Evolutionary conservation across 495 filamentous ascomycete genomes (phyloP).

Genomic region (Aspergillus coremiiformis): DNA sequence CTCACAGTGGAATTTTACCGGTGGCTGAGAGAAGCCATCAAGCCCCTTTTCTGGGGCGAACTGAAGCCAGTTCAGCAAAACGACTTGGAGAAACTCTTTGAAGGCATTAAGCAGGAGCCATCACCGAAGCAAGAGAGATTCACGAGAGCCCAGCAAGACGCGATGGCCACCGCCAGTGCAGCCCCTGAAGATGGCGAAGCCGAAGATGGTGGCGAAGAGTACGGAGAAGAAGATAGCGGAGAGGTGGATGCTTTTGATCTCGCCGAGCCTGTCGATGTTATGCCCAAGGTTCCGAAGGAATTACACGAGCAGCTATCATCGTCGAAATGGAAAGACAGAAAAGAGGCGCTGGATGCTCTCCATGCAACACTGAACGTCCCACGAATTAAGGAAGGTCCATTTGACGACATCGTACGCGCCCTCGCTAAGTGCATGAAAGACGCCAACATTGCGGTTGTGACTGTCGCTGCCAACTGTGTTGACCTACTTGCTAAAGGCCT

Average conservation of each 20-base stretch:
- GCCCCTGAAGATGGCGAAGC: constrained; percentile 47
- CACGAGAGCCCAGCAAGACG: constrained; percentile 83
- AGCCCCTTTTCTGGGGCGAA: constrained; percentile 94
- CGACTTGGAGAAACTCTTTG: constrained; percentile 91
- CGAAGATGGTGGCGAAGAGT: constrained; percentile 49
- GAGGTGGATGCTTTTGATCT: constrained; percentile 83
- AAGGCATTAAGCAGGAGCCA: constrained; percentile 81
- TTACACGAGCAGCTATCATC: constrained; percentile 77
- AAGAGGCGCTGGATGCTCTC: constrained; percentile 84
- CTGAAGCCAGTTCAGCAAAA: constrained; percentile 92
- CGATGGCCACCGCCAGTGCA: constrained; percentile 58
- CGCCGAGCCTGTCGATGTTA: constrained; percentile 80
- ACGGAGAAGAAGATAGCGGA: constrained; percentile 59
- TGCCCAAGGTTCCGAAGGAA: constrained; percentile 74
- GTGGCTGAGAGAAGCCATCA: constrained; percentile 97
- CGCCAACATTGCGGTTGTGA: constrained; percentile 92
- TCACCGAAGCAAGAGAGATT: constrained; percentile 83
- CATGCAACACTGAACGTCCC: constrained; percentile 73
- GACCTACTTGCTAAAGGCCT: constrained; percentile 88
- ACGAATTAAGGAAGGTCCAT: constrained; percentile 85
- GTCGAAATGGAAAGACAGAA: constrained; percentile 97
- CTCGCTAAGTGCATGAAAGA: constrained; percentile 98
- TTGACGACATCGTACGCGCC: constrained; percentile 69
- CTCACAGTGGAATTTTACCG: constrained; percentile 91
- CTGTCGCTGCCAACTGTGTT: constrained; percentile 87